phyloP scores from a whole-genome alignment of 257 asterid species.

The Solanum pinnatisectum region DNA sequence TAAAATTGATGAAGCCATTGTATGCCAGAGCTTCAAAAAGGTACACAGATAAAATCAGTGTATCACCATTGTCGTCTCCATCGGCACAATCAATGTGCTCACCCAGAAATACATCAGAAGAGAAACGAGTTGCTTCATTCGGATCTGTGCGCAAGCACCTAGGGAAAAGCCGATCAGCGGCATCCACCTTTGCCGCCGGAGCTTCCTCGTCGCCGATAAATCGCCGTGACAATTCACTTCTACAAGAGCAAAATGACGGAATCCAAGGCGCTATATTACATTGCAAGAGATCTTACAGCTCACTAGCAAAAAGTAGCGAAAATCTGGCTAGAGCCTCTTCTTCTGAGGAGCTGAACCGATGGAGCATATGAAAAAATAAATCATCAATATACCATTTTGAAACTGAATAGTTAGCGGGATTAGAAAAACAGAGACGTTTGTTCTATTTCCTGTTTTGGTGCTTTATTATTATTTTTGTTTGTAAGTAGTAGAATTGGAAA shows the following conservation, averaged over 20 bases:
- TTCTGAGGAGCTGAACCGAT: neutral
- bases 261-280: neutral
- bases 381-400: neutral
- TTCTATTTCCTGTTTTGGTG: neutral
- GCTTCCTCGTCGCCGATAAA: slow-evolving; percentile 18
- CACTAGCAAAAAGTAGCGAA: neutral
- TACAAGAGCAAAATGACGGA: slow-evolving; percentile 33
- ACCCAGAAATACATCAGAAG: slow-evolving; percentile 23
- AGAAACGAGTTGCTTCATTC: slow-evolving; percentile 27
- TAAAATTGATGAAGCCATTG: slow-evolving; percentile 55
- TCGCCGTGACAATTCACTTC: slow-evolving; percentile 60
- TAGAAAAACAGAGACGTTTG: neutral
- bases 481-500: neutral
- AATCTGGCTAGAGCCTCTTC: neutral
- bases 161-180: slow-evolving; percentile 58
- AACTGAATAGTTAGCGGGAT: neutral
- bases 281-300: neutral
- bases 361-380: slow-evolving; percentile 24
- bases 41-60: slow-evolving; percentile 20
- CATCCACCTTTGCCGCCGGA: slow-evolving; percentile 22
- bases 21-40: slow-evolving; percentile 40
- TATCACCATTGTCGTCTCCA: slow-evolving; percentile 42
- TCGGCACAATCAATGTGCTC: slow-evolving; percentile 18
- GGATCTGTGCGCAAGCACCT: slow-evolving; percentile 34
- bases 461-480: neutral